Conservation (phyloP, 257 asterid species). For the Solanum bukasovii region DNA sequence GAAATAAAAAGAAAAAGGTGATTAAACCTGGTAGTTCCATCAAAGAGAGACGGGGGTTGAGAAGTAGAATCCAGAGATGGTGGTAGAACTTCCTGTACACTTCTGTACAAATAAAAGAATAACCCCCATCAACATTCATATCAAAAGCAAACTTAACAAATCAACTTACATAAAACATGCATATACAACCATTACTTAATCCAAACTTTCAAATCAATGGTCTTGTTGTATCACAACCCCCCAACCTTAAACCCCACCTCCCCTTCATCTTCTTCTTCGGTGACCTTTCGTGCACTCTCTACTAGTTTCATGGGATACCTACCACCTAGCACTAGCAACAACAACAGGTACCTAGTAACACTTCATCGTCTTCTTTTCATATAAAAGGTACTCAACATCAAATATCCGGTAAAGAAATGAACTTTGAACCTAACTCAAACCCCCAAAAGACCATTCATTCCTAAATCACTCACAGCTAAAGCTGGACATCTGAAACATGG, state of each 20-base stretch:
- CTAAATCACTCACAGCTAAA: neutral
- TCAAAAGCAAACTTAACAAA: neutral
- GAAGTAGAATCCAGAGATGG: slow-evolving; percentile 47
- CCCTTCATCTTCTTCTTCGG: neutral
- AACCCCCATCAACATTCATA: neutral
- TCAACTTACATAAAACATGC: neutral
- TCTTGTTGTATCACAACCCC: neutral
- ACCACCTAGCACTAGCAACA: neutral
- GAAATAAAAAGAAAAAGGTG: neutral
- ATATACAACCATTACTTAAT: neutral
- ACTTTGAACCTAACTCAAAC: neutral
- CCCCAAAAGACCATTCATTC: neutral
- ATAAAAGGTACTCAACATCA: neutral
- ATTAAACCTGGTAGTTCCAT: slow-evolving; percentile 57
- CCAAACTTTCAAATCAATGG: neutral
- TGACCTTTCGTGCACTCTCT: neutral
- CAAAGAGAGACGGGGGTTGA: slow-evolving; percentile 55
- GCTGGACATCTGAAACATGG: neutral
- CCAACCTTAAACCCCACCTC: neutral
- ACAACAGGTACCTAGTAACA: neutral
- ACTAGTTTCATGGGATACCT: neutral
- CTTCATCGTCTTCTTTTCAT: neutral
- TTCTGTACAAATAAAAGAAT: slow-evolving; percentile 11
- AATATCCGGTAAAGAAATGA: neutral
- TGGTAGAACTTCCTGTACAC: slow-evolving; percentile 39